Base-by-base conservation (phyloP, 140 eudicot genomes). In the Oenanthe javanica region DNA sequence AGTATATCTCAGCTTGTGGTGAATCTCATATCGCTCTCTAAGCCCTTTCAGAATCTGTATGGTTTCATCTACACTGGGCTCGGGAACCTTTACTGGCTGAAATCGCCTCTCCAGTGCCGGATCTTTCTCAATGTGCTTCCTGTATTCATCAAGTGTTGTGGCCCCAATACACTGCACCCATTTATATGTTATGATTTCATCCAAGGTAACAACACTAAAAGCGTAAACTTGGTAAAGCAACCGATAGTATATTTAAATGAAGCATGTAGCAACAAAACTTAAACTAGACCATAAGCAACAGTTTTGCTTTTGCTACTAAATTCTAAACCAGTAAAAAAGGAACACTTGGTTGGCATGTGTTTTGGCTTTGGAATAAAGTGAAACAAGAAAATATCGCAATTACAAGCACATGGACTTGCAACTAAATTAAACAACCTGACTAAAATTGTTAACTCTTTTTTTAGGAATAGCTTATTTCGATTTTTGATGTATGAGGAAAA, bases 51-150 rank as follows among this genome's bases (percentile, higher is more conserved):
- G 78, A 78, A 94, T 94, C 85, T 90, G 94, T 75, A 94, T 86
- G 67, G 97, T 87, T 85, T 92, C 98, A 74, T 89, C 96, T 75
- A 94, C 98, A n/a, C 91, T 74, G 46, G 98, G 98, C 80, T 94
- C 98, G n/a, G 97, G 97, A 11, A 94, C 97, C 89, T 89, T 94
- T n/a, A 94, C 98, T 15, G 98, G 97, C 82, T 94, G 98, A 55
- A 94, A 94, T 76, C 97, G 83, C 86, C 98, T 89, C 86, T 92
- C 98, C 38, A 94, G 49, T 31, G 98, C 97, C 8, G 98, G 97
- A 79, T 94, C 98, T 83, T 94, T 94, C 84, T 94, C 98, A 48
- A 94, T 94, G 81, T 94, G 98, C 86, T 94, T 94, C 81, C 98
- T 79, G 92, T 94, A 94, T 54, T 94, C 98, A 81, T 94, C 98